Base-by-base conservation (phyloP, 208 protist species). In the Lotmaria passim region DNA sequence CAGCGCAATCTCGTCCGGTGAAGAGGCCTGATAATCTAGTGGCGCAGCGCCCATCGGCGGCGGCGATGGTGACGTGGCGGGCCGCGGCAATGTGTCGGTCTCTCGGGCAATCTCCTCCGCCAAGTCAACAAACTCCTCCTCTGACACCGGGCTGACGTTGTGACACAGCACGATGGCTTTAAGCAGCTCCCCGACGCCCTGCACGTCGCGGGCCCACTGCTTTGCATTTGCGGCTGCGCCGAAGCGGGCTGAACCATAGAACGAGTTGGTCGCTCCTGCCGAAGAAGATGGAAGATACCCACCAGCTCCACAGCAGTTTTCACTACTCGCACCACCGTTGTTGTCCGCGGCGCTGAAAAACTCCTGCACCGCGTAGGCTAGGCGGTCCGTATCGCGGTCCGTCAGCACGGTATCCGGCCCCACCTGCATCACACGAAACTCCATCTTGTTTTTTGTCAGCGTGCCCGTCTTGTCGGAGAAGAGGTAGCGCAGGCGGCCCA, bases 401-500 rank as follows among this genome's bases (percentile, higher is more conserved):
- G 67, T 87, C n/a, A 89, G 73, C 28, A 79, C 69, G 12, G 79
- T 71, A 60, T 86, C 81, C 0, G 61, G 56, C 11, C 70, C 79
- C 7, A 90, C 74, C 39, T 89, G 89, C 52, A 90, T 66, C 30
- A 79, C 64, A 34, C 83, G 86, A 65, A 98, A 93, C 30, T 85
- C 67, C 94, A 98, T 98, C 48, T 91, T 96, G 78, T 99, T 99
- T 75, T 99, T 93, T 5, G 99, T 99, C 8, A 99, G 77, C 31
- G 99, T 99, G 38, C 98, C 99, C 12, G 98, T 99, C 82, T 99
- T 99, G 81, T 99, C 98, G 11, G 93, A 96, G 53, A 99, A 96
- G 26, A 99, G 81, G 79, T 98, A 99, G 48, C 94, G 83, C 36
- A 99, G 90, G 24, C 98, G 83, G n/a, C 98, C 98, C 3, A 99